phyloP scores from a whole-genome alignment of 176 grass and related monocot species.

The Poa annua region DNA sequence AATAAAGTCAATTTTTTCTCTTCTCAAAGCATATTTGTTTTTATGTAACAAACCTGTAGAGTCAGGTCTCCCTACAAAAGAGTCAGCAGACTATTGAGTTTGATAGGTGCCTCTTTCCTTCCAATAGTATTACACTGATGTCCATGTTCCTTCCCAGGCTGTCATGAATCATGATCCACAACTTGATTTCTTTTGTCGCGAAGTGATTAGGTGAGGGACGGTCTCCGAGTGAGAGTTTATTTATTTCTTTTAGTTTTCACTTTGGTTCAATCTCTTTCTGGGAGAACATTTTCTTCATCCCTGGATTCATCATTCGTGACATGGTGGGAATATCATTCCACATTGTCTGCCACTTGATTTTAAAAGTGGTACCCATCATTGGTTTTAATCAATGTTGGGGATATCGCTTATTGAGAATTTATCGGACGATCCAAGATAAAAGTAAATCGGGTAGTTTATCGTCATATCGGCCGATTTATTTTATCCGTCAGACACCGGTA shows the following conservation, averaged over 20 bases:
- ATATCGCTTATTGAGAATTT: no score
- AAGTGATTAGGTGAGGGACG: conserved; percentile 22
- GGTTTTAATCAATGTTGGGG: no score
- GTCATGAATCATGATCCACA: conserved; percentile 3
- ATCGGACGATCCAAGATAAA: no score
- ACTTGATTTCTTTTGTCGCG: conserved; percentile 30
- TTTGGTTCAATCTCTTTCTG: conserved; percentile 27
- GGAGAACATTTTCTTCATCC: conserved; percentile 29
- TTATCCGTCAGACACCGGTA: no score
- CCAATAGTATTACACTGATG: conserved; percentile 12
- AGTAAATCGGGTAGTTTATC: no score
- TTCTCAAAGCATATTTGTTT: not conserved
- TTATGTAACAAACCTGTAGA: not conserved
- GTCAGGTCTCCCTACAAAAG: not conserved
- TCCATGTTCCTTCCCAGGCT: not conserved
- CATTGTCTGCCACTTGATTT: conserved; percentile 19
- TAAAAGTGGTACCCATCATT: not conserved
- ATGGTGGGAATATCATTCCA: conserved; percentile 25
- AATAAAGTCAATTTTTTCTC: not conserved
- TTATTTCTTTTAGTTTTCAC: conserved; percentile 2
- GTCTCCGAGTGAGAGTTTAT: conserved; percentile 11
- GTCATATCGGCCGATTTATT: no score
- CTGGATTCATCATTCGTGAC: conserved; percentile 14
- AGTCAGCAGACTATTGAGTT: conserved; percentile 8
- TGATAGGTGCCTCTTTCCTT: conserved; percentile 18